Conservation (phyloP, 2,329 filamentous ascomycete species). For the Alternaria ethzedia region DNA sequence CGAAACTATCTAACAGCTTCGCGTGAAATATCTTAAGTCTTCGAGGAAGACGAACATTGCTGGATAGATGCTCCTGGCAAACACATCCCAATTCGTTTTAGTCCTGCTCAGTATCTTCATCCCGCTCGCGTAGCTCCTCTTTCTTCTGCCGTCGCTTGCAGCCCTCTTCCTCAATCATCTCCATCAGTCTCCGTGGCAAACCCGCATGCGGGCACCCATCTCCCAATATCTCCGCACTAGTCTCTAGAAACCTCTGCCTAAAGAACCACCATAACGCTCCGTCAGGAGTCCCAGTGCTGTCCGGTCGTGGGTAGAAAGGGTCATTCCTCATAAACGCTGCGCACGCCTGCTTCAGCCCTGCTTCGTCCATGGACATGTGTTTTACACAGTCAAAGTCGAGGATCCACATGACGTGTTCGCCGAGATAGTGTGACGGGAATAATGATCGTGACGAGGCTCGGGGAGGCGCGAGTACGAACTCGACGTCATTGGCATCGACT, state of each 20-base stretch:
- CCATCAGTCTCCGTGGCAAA: not conserved
- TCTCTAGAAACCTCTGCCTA: not conserved
- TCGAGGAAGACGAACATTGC: no score
- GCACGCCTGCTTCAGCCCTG: slow-evolving; percentile 53
- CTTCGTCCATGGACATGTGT: slow-evolving; percentile 47
- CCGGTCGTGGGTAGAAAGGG: slow-evolving; percentile 55
- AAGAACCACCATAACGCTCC: slow-evolving; percentile 5
- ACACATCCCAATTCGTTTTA: not conserved
- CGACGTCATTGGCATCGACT: slow-evolving; percentile 61
- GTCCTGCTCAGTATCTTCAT: not conserved
- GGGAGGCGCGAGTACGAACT: slow-evolving; percentile 59
- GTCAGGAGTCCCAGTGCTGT: slow-evolving; percentile 8
- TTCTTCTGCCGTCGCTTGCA: not conserved
- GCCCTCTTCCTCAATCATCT: not conserved
- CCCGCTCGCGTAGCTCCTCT: not conserved
- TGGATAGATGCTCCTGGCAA: not conserved
- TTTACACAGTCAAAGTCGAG: slow-evolving; percentile 68
- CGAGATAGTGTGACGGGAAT: slow-evolving; percentile 14
- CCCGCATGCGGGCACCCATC: not conserved
- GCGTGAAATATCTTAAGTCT: no score
- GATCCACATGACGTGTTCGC: slow-evolving; percentile 35
- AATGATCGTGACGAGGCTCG: not conserved
- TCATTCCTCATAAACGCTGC: slow-evolving; percentile 58
- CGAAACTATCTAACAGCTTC: no score
- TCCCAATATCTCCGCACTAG: not conserved